phyloP scores from a whole-genome alignment of 176 grass and related monocot species.

The Neostapfia colusana region DNA sequence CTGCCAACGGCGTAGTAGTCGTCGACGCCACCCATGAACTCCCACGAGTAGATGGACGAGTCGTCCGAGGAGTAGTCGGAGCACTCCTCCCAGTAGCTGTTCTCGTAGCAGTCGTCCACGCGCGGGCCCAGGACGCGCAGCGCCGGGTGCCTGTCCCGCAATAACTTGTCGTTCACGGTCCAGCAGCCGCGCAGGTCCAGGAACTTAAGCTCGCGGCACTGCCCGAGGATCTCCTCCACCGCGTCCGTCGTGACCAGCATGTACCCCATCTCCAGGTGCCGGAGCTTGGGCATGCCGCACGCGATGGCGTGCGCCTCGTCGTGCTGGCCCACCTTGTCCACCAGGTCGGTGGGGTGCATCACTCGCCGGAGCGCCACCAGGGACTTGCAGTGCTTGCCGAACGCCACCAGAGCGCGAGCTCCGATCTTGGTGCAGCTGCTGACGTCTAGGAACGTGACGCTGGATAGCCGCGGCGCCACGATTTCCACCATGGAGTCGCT shows the following conservation, averaged over 20 bases:
- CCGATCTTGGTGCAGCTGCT: conserved; percentile 91
- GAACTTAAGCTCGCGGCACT: conserved; percentile 70
- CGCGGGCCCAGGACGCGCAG: conserved; percentile 70
- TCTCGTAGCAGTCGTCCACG: conserved; percentile 80
- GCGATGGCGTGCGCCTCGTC: conserved; percentile 91
- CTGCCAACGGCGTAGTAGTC: conserved; percentile 50
- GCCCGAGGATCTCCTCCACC: conserved; percentile 64
- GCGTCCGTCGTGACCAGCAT: conserved; percentile 63
- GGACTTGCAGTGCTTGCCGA: conserved; percentile 65
- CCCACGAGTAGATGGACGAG: conserved; percentile 83
- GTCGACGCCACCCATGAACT: conserved; percentile 68
- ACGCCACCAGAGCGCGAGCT: conserved; percentile 70
- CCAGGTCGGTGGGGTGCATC: conserved; percentile 85
- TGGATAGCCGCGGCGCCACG: conserved; percentile 56
- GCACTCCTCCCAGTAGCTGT: conserved; percentile 79
- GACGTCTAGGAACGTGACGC: conserved; percentile 79
- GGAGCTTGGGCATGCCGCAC: conserved; percentile 70
- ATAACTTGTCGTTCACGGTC: conserved; percentile 70
- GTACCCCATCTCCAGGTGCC: conserved; percentile 82
- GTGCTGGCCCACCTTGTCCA: conserved; percentile 67
- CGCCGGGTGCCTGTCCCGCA: conserved; percentile 52
- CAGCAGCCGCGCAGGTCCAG: conserved; percentile 93
- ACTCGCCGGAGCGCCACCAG: conserved; percentile 66
- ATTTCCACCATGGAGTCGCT: conserved; percentile 71
- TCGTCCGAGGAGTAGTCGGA: conserved; percentile 80